Evolutionary conservation across 768 basidiomycete genomes (phyloP).

Genomic region (Psilocybe subaeruginosa): DNA sequence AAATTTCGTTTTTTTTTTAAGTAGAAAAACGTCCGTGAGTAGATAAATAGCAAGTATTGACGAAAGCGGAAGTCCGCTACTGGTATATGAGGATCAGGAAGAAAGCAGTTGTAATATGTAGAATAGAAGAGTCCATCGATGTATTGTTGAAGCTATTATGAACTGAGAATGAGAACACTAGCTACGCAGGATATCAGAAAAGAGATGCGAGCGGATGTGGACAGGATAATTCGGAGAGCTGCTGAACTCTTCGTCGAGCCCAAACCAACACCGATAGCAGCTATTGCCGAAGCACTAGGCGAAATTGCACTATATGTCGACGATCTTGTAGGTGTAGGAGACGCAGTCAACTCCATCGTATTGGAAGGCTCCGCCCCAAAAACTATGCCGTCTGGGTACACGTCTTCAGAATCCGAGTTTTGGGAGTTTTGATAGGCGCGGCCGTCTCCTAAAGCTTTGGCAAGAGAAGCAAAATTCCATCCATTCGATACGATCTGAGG

Average conservation of each 20-base stretch:
- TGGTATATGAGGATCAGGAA: neutral
- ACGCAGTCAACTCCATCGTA: conserved; percentile 1
- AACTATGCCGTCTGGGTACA: conserved; percentile 27
- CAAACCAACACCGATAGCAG: neutral
- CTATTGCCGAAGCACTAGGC: neutral
- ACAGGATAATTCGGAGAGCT: neutral
- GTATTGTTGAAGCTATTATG: neutral
- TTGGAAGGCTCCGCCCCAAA: conserved; percentile 6
- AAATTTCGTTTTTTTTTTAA: neutral
- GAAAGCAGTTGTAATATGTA: neutral
- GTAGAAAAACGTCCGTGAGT: neutral
- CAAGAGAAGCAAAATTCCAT: conserved; percentile 70
- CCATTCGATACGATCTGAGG: conserved; percentile 65
- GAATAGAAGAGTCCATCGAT: neutral
- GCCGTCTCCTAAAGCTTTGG: conserved; percentile 41
- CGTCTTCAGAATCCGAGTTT: conserved; percentile 35
- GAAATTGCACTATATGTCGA: conserved; percentile 3
- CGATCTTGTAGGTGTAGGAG: neutral
- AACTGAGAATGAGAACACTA: neutral
- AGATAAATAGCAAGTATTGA: neutral
- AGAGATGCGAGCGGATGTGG: neutral
- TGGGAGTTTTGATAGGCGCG: conserved; percentile 51
- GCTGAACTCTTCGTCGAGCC: neutral
- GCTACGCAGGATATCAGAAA: conserved; percentile 7
- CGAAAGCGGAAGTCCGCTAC: neutral